Conservation (phyloP, 345 rosid species). For the Iberis pinnata region DNA sequence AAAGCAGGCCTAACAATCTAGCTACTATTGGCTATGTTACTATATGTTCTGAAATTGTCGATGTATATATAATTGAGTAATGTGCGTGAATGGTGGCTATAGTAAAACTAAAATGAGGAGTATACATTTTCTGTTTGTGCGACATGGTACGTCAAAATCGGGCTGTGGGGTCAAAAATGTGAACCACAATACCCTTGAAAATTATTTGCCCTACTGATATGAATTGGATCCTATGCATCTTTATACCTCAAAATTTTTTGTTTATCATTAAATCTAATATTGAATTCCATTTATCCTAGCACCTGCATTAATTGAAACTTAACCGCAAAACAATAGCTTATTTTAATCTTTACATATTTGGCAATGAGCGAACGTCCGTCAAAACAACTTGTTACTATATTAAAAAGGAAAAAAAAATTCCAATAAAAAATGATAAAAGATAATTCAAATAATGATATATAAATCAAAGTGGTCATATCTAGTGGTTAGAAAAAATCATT, state of each 20-base stretch:
- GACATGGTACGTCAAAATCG: conserved; percentile 25
- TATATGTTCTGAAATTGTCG: neutral
- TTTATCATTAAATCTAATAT: neutral
- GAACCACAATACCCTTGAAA: conserved; percentile 17
- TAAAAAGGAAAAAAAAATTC: neutral
- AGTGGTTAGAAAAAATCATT: neutral
- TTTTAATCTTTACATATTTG: neutral
- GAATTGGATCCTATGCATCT: conserved; percentile 28
- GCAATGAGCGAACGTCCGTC: neutral
- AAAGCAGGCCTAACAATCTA: conserved; percentile 9
- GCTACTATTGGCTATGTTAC: conserved; percentile 19
- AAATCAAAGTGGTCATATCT: too few species aligned
- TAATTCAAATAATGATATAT: too few species aligned
- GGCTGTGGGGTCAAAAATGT: conserved; percentile 23
- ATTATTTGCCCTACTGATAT: conserved; percentile 4
- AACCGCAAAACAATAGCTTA: neutral
- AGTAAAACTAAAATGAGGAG: conserved; percentile 4
- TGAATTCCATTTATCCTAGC: neutral
- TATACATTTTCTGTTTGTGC: conserved; percentile 18
- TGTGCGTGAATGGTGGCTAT: neutral
- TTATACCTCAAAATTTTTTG: neutral
- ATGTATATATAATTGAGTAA: too few species aligned
- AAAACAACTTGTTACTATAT: neutral
- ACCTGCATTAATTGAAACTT: conserved; percentile 2
- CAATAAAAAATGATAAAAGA: neutral